Conservation (phyloP, 441 rosid species). For the Brassica balearica region DNA sequence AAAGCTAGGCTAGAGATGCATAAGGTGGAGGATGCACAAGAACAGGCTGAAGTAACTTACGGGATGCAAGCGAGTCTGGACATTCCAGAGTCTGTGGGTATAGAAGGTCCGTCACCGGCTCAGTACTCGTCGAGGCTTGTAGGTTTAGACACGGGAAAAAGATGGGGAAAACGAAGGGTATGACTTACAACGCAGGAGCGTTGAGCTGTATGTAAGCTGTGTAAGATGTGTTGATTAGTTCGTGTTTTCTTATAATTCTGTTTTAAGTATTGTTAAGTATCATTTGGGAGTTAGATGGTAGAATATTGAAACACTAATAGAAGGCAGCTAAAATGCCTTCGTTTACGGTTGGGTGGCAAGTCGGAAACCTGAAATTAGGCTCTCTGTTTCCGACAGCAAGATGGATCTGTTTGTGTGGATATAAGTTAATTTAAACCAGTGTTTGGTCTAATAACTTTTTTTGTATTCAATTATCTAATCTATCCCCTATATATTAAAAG, state of each 20-base stretch:
- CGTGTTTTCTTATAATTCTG: background rate
- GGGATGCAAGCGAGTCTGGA: conserved; percentile 69
- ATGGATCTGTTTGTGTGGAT: background rate
- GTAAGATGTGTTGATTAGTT: conserved; percentile 6
- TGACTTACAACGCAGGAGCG: conserved; percentile 13
- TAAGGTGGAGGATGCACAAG: conserved; percentile 56
- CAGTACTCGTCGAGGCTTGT: conserved; percentile 63
- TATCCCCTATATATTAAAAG: no score
- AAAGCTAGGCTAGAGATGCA: conserved; percentile 64
- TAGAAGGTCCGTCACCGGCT: conserved; percentile 58
- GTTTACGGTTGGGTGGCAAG: conserved; percentile 4
- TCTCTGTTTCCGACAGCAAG: background rate
- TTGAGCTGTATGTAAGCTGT: conserved; percentile 6
- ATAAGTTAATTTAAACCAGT: background rate
- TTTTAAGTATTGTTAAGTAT: background rate
- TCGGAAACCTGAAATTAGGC: background rate
- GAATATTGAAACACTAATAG: background rate
- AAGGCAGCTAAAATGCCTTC: background rate
- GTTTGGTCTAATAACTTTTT: background rate
- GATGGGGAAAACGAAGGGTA: conserved; percentile 72
- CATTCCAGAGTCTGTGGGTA: conserved; percentile 89
- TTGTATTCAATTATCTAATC: no score
- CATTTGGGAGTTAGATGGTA: background rate
- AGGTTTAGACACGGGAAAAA: conserved; percentile 69
- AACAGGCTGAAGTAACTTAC: conserved; percentile 45